phyloP scores from a whole-genome alignment of 2,329 filamentous ascomycete species.

The Colletotrichum filicis region DNA sequence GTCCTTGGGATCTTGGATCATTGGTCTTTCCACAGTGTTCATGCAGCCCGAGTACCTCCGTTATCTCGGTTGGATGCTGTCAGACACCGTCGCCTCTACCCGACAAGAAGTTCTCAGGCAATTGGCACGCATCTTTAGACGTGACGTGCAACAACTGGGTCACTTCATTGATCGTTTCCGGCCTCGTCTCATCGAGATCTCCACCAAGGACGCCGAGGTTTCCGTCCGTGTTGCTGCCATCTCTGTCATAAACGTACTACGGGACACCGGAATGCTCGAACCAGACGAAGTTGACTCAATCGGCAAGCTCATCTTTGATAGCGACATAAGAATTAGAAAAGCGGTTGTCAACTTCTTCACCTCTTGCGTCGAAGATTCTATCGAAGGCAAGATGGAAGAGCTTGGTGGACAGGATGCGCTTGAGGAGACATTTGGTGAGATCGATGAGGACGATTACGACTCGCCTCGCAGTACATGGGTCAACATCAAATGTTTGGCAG shows the following conservation, averaged over 20 bases:
- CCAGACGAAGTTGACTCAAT: constrained; percentile 91
- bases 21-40: constrained; percentile 84
- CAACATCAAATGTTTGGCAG: constrained; percentile 88
- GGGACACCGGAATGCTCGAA: constrained; percentile 87
- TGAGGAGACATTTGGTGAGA: constrained; percentile 77
- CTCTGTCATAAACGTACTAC: constrained; percentile 82
- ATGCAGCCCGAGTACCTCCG: constrained; percentile 91
- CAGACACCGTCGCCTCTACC: constrained; percentile 79
- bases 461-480: constrained; percentile 87
- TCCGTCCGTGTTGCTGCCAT: constrained; percentile 84
- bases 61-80: constrained; percentile 95
- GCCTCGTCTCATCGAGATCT: constrained; percentile 90
- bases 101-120: constrained; percentile 90
- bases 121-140: constrained; percentile 81
- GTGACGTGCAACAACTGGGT: constrained; percentile 83
- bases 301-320: constrained; percentile 89
- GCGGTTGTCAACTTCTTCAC: constrained; percentile 92
- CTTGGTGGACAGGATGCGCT: constrained; percentile 83
- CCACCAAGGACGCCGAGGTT: constrained; percentile 84
- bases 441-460: constrained; percentile 80
- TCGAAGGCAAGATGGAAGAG: constrained; percentile 83
- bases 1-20: constrained; percentile 90
- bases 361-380: constrained; percentile 84
- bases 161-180: constrained; percentile 96
- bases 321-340: constrained; percentile 85